Conservation (phyloP, 495 filamentous ascomycete genomes). For the Gamarada debralockiae region DNA sequence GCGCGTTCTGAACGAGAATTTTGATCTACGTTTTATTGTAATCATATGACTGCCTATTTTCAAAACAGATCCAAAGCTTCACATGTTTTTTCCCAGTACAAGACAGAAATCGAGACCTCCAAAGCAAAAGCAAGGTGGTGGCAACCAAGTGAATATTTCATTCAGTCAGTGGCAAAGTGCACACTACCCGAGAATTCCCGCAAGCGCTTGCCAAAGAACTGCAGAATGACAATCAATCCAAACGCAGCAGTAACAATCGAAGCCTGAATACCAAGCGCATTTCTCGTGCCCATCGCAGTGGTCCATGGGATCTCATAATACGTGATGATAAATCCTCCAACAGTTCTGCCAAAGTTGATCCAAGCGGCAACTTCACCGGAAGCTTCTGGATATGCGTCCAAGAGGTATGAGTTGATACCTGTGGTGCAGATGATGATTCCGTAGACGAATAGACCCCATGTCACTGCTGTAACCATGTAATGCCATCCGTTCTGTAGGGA, state of each 20-base stretch:
- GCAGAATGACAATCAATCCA: not conserved
- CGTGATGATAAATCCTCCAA: slow-evolving; percentile 23
- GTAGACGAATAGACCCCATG: slow-evolving; percentile 17
- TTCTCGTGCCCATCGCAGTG: slow-evolving; percentile 11
- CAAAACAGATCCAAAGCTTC: no score
- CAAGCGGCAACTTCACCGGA: slow-evolving; percentile 28
- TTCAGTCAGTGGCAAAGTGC: not conserved
- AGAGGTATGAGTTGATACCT: slow-evolving; percentile 25
- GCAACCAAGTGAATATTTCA: no score
- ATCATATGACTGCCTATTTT: no score
- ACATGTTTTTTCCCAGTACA: no score
- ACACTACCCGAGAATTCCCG: not conserved
- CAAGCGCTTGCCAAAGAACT: not conserved
- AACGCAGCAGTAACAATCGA: not conserved
- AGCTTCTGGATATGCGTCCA: slow-evolving; percentile 29
- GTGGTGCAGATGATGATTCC: slow-evolving; percentile 26
- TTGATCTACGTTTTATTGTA: no score
- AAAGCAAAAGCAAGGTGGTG: no score
- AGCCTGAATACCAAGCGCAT: slow-evolving; percentile 20
- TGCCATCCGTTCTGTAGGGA: slow-evolving; percentile 23
- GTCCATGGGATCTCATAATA: slow-evolving; percentile 27
- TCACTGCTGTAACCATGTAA: slow-evolving; percentile 26
- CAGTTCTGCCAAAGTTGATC: slow-evolving; percentile 22
- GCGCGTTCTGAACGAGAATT: no score
- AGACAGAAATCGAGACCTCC: no score